Evolutionary conservation across 2,329 filamentous ascomycete genomes (phyloP).

Genomic region (Talaromyces islandicus): DNA sequence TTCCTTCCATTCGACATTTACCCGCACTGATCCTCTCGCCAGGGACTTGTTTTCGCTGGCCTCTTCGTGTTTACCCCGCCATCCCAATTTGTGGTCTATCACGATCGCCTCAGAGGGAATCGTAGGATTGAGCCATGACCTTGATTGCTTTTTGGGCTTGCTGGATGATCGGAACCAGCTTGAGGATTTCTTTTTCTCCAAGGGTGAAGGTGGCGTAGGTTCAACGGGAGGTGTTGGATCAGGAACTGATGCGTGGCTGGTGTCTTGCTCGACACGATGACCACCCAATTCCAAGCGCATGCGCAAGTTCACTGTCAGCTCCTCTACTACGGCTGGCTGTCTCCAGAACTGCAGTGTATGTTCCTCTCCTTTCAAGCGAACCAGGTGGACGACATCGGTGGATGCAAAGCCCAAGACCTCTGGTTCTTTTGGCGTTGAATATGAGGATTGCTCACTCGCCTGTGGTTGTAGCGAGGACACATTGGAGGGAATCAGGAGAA

Average conservation of each 20-base stretch:
- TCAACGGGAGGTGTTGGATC: not conserved
- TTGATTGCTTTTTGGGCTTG: slow-evolving; percentile 13
- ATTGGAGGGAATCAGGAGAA: slow-evolving; percentile 42
- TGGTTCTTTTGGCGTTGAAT: slow-evolving; percentile 14
- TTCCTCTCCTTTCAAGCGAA: slow-evolving; percentile 34
- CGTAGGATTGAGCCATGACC: slow-evolving; percentile 9
- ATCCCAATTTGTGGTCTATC: slow-evolving; percentile 24
- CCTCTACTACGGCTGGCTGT: slow-evolving; percentile 33
- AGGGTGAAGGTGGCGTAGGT: not conserved
- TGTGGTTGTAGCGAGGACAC: slow-evolving; percentile 23
- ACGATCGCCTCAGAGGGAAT: slow-evolving; percentile 14
- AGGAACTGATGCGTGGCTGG: not conserved
- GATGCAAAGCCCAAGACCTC: slow-evolving; percentile 36
- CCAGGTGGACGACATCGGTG: slow-evolving; percentile 33
- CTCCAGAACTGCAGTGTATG: slow-evolving; percentile 41
- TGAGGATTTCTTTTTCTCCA: slow-evolving; percentile 3
- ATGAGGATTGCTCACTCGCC: slow-evolving; percentile 11
- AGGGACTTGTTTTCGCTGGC: slow-evolving; percentile 7
- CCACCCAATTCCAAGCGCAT: slow-evolving; percentile 20
- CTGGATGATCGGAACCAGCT: slow-evolving; percentile 6
- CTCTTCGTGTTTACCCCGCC: slow-evolving; percentile 18
- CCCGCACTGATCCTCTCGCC: slow-evolving; percentile 19
- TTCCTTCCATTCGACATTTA: slow-evolving; percentile 31
- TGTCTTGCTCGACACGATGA: slow-evolving; percentile 14
- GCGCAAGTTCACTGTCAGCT: slow-evolving; percentile 31